phyloP scores from a whole-genome alignment of 1,139 yeast species.

The Blastobotrys apis region DNA sequence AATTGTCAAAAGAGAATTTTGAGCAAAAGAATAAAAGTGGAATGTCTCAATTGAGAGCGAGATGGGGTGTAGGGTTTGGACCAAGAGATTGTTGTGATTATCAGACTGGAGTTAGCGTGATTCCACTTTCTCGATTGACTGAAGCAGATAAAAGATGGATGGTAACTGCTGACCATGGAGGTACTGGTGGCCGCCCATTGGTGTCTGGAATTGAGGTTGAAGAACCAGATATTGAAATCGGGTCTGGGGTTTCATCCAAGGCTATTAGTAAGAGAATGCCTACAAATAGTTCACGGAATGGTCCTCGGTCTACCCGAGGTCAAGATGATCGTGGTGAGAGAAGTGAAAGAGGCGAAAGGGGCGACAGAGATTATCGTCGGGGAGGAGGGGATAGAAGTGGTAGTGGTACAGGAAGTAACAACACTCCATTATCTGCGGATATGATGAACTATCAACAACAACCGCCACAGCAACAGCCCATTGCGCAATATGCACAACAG shows the following conservation, averaged over 20 bases:
- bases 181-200: conserved; percentile 88
- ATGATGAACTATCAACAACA: background rate
- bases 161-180: conserved; percentile 92
- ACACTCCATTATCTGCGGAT: background rate
- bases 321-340: conserved; percentile 17
- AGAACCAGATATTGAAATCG: conserved; percentile 96
- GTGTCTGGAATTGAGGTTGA: conserved; percentile 80
- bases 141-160: conserved; percentile 94
- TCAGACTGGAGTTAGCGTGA: conserved; percentile 81
- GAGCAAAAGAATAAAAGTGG: conserved; percentile 53
- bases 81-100: conserved; percentile 98
- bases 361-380: conserved; percentile 8
- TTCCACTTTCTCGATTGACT: conserved; percentile 81
- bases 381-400: background rate
- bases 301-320: conserved; percentile 64
- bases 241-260: conserved; percentile 89
- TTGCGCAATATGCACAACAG: too few species aligned
- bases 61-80: conserved; percentile 99
- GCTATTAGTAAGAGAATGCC: conserved; percentile 50
- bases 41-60: conserved; percentile 57
- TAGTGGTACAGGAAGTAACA: background rate
- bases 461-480: conserved; percentile 4
- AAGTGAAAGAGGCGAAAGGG: conserved; percentile 11
- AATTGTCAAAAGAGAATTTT: conserved; percentile 50
- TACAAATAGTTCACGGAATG: conserved; percentile 72